Evolutionary conservation across 2,329 filamentous ascomycete genomes (phyloP), one percentile per base, ranked within the genome.

Genomic region (Calonectria honghensis): DNA sequence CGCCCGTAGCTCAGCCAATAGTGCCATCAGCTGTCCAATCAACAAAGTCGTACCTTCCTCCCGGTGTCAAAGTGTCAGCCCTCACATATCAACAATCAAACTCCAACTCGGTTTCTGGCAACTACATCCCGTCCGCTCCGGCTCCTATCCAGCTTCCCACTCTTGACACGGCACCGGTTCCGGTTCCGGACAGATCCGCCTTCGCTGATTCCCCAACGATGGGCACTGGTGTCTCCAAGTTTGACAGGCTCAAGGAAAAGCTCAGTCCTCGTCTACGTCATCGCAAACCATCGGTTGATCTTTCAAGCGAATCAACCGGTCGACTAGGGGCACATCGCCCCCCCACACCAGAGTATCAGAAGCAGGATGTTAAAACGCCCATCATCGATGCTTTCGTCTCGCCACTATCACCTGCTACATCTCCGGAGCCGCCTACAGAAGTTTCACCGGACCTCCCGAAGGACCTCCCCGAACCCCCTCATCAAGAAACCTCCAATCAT

Each of bases 291-390:
- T 81, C 79, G 13, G 75, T 73, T 72, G 80, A 79, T 72, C 76
- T 73, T 14, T 70, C 75, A 64, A 79, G 78, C 64, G 74, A 77
- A 16, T 74, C 78, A 35, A 71, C 76, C 35, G 74, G 75, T 51
- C 75, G 74, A 16, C 79, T 73, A 65, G 79, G 79, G 31, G 73
- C 78, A 54, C 83, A 84, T 50, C 85, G 87, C 2, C 86, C 87
- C 13, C 88, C 88, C 1, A 90, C 88, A 2, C 88, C 89, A 20
- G 88, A 90, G 57, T 89, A 90, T 72, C 85, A 85, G 50, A 84
- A 85, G 27, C 84, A 86, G 54, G 87, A 89, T 72, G 80, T 85
- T 67, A 84, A 84, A 73, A 84, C 83, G 18, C 82, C 85, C 3
- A 79, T 83, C 10, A 73, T 85, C 50, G 83, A 86, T 32, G 82